A percentile compares a stretch with the other conserved stretches of the same genome.
Conservation (phyloP, 495 filamentous ascomycete genomes). For the Penicillium maclennaniae region DNA sequence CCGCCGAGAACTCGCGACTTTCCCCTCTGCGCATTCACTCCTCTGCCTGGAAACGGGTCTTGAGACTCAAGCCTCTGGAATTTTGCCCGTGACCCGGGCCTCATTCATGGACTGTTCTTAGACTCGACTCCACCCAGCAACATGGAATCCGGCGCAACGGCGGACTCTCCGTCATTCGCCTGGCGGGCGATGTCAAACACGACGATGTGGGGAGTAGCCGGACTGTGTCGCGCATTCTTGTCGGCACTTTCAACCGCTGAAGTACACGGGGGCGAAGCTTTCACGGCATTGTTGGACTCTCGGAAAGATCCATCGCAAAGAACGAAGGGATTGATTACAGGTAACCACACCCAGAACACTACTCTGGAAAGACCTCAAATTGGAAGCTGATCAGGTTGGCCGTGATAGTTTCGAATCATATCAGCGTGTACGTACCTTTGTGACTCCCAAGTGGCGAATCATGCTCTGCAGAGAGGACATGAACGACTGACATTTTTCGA, state of each 20-base stretch:
- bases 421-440: conserved; percentile 79
- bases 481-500: conserved; percentile 28
- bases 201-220: conserved; percentile 44
- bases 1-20: conserved; percentile 10
- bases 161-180: conserved; percentile 38
- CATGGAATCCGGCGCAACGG: conserved; percentile 41
- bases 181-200: conserved; percentile 42
- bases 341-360: conserved; percentile 41
- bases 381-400: conserved; percentile 9
- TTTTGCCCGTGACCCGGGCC: background rate
- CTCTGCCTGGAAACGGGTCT: background rate
- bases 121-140: conserved; percentile 22
- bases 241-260: conserved; percentile 47
- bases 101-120: conserved; percentile 30
- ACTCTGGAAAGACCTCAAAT: background rate
- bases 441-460: conserved; percentile 10
- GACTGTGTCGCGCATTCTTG: conserved; percentile 46
- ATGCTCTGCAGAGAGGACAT: background rate
- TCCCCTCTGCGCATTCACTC: conserved; percentile 1
- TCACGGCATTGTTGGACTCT: conserved; percentile 70
- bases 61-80: conserved; percentile 2
- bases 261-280: conserved; percentile 66
- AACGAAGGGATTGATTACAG: conserved; percentile 77
- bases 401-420: conserved; percentile 81
- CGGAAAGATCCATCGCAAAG: conserved; percentile 65